These are phyloP conservation scores for Aspergillus intermedius DNA, from an alignment of 2,329 filamentous ascomycete species.

Conservation along the genomic window DNA sequence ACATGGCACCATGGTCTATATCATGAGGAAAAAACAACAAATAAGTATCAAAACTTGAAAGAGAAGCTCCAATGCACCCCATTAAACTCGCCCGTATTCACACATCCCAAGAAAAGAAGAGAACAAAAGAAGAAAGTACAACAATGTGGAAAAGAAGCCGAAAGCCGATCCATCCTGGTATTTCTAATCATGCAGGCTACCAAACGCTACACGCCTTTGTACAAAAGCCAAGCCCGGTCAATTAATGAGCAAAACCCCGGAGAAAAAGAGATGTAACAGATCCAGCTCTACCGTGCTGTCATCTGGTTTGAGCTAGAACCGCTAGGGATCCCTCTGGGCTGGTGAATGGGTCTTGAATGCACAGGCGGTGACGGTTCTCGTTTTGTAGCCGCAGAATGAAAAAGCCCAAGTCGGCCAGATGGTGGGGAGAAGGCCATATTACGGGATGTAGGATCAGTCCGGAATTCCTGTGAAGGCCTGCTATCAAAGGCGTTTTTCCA, in stretches of 20 bases:
- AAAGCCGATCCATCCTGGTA: constrained; percentile 7
- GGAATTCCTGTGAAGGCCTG: constrained; percentile 19
- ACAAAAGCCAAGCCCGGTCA: not conserved
- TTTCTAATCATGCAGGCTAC: constrained; percentile 15
- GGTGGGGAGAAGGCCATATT: constrained; percentile 29
- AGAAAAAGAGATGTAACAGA: not conserved
- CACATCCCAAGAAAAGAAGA: constrained; percentile 8
- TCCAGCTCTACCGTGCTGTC: constrained; percentile 22
- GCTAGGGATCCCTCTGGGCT: constrained; percentile 23
- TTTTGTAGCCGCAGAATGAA: constrained; percentile 23
- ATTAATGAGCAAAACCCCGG: not conserved
- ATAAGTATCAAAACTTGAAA: constrained; percentile 1
- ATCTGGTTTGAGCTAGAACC: constrained; percentile 26
- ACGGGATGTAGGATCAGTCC: constrained; percentile 13
- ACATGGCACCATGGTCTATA: constrained; percentile 1
- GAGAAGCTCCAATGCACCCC: not conserved
- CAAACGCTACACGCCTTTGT: constrained; percentile 2
- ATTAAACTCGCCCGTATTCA: constrained; percentile 6
- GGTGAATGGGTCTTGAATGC: constrained; percentile 26
- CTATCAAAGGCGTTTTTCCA: constrained; percentile 18
- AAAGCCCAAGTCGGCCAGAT: constrained; percentile 28
- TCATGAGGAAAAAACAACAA: constrained; percentile 1
- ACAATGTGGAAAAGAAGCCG: constrained; percentile 2
- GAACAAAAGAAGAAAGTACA: constrained; percentile 6
- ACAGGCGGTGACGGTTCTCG: constrained; percentile 26